A percentile compares a stretch with the other conserved stretches of the same genome.
phyloP scores from a whole-genome alignment of 768 basidiomycete genomes.

The Strobilomyces confusus region DNA sequence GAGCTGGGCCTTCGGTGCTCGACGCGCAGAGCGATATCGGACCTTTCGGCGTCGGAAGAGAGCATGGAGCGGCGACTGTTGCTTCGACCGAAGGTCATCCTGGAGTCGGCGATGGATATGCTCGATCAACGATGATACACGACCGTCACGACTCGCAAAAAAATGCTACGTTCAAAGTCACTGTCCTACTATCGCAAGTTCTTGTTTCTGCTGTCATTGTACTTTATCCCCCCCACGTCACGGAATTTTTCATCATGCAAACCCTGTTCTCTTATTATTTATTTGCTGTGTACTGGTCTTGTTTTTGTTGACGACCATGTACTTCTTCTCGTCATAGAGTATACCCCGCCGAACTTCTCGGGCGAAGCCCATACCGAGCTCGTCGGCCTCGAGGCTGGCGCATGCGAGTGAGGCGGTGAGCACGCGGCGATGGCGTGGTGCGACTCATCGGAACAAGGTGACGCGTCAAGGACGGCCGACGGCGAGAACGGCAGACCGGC shows the following conservation, averaged over 20 bases:
- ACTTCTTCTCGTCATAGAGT: not conserved
- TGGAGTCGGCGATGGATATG: conserved; percentile 63
- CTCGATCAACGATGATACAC: conserved; percentile 33
- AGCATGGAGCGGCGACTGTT: conserved; percentile 55
- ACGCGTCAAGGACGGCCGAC: not conserved
- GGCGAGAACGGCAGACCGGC: too few relatives aligned
- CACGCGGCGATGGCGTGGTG: too few relatives aligned
- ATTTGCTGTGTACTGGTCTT: conserved; percentile 4
- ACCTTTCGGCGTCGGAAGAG: conserved; percentile 32
- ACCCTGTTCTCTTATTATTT: conserved; percentile 1
- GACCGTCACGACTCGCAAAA: not conserved
- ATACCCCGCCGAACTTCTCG: too few relatives aligned
- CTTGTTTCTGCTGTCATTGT: conserved; percentile 13
- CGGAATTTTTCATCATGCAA: conserved; percentile 14
- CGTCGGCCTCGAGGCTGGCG: not conserved
- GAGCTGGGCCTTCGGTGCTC: conserved; percentile 69
- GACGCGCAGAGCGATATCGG: conserved; percentile 38
- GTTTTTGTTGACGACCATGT: not conserved
- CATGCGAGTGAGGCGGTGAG: not conserved
- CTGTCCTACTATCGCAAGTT: not conserved
- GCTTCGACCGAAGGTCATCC: conserved; percentile 69
- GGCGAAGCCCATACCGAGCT: not conserved
- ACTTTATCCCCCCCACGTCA: conserved; percentile 13
- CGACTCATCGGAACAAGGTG: not conserved
- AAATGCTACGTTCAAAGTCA: not conserved